Base-by-base conservation (phyloP, 306 rosid species). In the Arachis hypogaea region DNA sequence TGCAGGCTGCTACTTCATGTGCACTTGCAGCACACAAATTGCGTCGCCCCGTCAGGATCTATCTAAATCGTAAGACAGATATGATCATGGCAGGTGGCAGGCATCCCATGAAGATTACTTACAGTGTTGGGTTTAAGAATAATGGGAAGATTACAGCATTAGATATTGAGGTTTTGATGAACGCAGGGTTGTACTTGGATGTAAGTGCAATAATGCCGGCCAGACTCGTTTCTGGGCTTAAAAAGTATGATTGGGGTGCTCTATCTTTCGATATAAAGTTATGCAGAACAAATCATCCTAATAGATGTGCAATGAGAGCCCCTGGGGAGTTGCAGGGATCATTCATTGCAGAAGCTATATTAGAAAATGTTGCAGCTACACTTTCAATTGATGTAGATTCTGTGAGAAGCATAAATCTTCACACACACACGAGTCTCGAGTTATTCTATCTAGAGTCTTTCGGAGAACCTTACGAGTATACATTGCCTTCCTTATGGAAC, bases 11-110 rank as follows among this genome's bases (percentile, higher is more conserved):
- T 76, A 65, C 92, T 44, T 72, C 93, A 44, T 90, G 97, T 86
- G 97, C 98, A 10, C 86, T 93, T 64, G 96, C 98, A 41, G 96
- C 98, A 58, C 83, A 89, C 56, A 89, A 90, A 65, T 75, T 93
- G 64, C 82, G 55, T 29, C 72, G 76, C 47, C 97, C 98, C 3
- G 90, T 93, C 62, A 83, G 96, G 86, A 85, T 75, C 22, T 90
- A 90, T 69, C 80, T 86, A 4, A 78, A 87, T 75, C 90, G 97
- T 36, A 90, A 90, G 88, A 86, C 93, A 18, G 98, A 93, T 74
- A 89, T 90, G 97, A 82, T 90, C 80, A 85, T 89, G 88, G 89
- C 89, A 5, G 98, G 97, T 78, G 98, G 98, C 78, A 87, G 98
- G 79, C 98, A 93, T 80, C 96, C 98, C 4, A 90, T 93, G 92